Evolutionary conservation across 495 filamentous ascomycete genomes (phyloP).

Genomic region (Lasiosphaeria hispida): DNA sequence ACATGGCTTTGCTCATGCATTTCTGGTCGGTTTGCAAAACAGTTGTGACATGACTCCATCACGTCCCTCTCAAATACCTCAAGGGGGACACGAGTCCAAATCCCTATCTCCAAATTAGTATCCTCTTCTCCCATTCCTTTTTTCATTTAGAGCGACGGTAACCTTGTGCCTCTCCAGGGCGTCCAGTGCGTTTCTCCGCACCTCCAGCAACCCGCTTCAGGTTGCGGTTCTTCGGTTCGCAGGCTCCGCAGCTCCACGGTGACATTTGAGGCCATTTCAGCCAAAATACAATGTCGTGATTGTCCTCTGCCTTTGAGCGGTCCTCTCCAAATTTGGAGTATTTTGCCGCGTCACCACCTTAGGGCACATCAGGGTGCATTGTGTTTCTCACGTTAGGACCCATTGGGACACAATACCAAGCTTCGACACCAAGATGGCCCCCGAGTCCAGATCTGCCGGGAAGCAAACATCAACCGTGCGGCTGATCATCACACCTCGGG

Average conservation of each 20-base stretch:
- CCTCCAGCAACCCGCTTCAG: not conserved
- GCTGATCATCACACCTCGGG: conserved; percentile 21
- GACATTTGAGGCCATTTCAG: conserved; percentile 28
- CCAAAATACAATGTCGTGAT: conserved; percentile 28
- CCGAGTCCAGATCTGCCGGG: conserved; percentile 31
- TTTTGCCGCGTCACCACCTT: conserved; percentile 22
- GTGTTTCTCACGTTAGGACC: too few species aligned
- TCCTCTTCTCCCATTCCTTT: not conserved
- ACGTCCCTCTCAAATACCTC: too few species aligned
- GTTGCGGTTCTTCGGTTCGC: conserved; percentile 8
- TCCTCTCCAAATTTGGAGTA: conserved; percentile 24
- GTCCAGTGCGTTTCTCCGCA: not conserved
- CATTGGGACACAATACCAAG: conserved; percentile 17
- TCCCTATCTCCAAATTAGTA: too few species aligned
- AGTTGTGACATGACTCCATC: too few species aligned
- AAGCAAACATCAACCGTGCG: conserved; percentile 28
- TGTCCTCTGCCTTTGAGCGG: not conserved
- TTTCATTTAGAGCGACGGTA: not conserved
- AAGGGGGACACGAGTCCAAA: too few species aligned
- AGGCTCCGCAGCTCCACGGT: conserved; percentile 23
- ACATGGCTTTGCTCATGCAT: too few species aligned
- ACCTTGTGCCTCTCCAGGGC: too few species aligned
- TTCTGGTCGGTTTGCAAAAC: too few species aligned
- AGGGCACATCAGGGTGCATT: not conserved
- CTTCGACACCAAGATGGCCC: conserved; percentile 7